Percentiles rank a stretch among this genome's conserved stretches.
phyloP scores from a whole-genome alignment of 805 yeast genomes.

The Osmozyma mogii region DNA sequence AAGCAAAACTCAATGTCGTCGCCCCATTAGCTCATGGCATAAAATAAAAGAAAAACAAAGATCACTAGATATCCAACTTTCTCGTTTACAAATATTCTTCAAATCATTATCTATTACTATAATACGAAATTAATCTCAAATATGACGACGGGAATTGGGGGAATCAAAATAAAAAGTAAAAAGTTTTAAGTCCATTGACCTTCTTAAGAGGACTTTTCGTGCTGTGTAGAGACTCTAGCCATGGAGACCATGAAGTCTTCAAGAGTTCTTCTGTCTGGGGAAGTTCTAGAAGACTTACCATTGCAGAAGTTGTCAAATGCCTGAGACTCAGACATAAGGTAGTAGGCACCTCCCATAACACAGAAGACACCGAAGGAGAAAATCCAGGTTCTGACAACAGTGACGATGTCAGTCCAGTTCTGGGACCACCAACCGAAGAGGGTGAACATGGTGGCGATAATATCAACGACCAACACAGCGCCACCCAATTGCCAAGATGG shows the following conservation, averaged over 20 bases:
- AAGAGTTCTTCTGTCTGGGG: conserved; percentile 55
- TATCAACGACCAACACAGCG: conserved; percentile 85
- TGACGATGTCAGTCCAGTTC: conserved; percentile 93
- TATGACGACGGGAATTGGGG: conserved; percentile 20
- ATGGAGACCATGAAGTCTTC: conserved; percentile 81
- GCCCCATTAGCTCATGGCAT: too few relatives aligned
- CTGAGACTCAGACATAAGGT: conserved; percentile 78
- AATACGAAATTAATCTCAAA: conserved; percentile 18
- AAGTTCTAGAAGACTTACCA: conserved; percentile 62
- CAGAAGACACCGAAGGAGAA: conserved; percentile 97
- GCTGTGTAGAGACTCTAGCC: conserved; percentile 87
- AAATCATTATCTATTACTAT: conserved; percentile 18
- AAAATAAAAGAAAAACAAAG: too few relatives aligned
- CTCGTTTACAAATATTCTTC: too few relatives aligned
- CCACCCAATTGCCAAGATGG: conserved; percentile 97
- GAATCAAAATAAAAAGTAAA: conserved; percentile 13
- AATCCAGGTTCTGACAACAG: conserved; percentile 90
- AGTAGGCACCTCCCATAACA: conserved; percentile 93
- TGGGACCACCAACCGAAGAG: conserved; percentile 97
- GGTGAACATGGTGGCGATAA: conserved; percentile 87
- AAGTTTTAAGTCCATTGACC: not conserved
- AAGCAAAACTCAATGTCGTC: too few relatives aligned
- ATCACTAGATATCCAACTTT: not conserved
- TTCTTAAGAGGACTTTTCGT: conserved; percentile 64
- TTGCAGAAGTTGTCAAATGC: conserved; percentile 78